Conservation (phyloP, 805 yeast species). For the Saccharomyces kudriavzevii region DNA sequence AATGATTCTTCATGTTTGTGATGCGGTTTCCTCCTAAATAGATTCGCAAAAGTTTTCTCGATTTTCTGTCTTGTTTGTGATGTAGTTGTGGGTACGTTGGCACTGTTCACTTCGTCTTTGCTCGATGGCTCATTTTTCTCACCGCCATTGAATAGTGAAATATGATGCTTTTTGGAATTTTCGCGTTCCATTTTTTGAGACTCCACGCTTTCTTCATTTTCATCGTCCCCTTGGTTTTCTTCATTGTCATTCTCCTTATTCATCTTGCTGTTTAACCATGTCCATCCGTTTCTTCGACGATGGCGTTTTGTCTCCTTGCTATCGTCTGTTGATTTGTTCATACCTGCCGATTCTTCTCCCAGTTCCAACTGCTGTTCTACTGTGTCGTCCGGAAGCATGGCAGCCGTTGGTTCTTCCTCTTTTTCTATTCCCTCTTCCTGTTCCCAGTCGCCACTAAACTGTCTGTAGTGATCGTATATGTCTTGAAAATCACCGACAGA, state of each 20-base stretch:
- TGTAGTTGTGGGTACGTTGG: background rate
- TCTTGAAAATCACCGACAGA: constrained; percentile 14
- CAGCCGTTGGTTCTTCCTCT: background rate
- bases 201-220: background rate
- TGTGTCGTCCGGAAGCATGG: background rate
- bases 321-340: background rate
- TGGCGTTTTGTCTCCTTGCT: constrained; percentile 1
- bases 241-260: constrained; percentile 2
- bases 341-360: background rate
- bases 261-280: constrained; percentile 10
- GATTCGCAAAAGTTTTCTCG: constrained; percentile 19
- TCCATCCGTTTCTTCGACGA: constrained; percentile 13
- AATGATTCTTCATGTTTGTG: background rate
- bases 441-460: constrained; percentile 12
- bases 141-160: background rate
- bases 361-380: background rate
- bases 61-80: constrained; percentile 8
- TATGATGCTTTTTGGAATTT: background rate
- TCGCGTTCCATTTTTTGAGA: background rate
- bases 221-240: constrained; percentile 1
- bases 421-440: constrained; percentile 3
- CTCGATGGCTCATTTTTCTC: background rate
- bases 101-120: background rate
- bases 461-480: constrained; percentile 18
- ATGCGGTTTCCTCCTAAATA: constrained; percentile 9